Percentiles rank a stretch among this genome's conserved stretches.
Evolutionary conservation across 176 grass and related monocot genomes (phyloP).

Genomic region (Otatea glauca): DNA sequence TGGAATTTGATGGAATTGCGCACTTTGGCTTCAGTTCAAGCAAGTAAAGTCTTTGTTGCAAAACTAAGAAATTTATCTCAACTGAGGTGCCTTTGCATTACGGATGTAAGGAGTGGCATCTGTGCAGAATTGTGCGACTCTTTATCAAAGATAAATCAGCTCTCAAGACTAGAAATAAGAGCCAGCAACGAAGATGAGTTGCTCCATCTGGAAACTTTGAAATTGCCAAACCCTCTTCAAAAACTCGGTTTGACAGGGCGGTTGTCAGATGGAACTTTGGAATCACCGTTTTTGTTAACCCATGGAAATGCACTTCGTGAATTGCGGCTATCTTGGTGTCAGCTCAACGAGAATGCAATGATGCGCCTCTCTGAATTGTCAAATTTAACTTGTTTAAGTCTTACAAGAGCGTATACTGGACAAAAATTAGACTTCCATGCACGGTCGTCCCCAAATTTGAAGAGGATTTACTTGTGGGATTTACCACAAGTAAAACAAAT

Average conservation of each 20-base stretch:
- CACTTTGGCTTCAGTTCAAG: conserved; percentile 30
- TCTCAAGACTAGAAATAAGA: conserved; percentile 44
- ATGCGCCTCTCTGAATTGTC: conserved; percentile 34
- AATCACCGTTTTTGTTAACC: conserved; percentile 41
- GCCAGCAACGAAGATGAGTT: conserved; percentile 44
- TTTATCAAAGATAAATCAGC: conserved; percentile 50
- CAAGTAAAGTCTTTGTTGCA: conserved; percentile 44
- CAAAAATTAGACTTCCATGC: conserved; percentile 33
- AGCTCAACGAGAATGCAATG: conserved; percentile 37
- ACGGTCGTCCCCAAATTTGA: conserved; percentile 34
- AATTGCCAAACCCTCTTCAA: conserved; percentile 35
- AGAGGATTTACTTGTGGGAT: neutral
- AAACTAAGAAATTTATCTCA: conserved; percentile 48
- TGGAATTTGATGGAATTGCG: conserved; percentile 53
- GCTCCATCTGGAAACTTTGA: conserved; percentile 52
- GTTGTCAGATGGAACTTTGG: conserved; percentile 44
- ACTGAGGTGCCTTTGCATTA: conserved; percentile 47
- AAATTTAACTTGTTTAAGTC: conserved; percentile 39
- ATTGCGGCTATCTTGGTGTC: conserved; percentile 44
- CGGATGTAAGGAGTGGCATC: conserved; percentile 36
- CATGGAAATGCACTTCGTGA: neutral
- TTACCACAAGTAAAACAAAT: conserved; percentile 47
- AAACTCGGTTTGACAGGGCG: conserved; percentile 35
- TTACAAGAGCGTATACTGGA: conserved; percentile 43
- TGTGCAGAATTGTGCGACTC: conserved; percentile 48